Evolutionary conservation across 139 green algal species (phyloP), one percentile per base, ranked within the genome.

Genomic region (Mesostigma viride): DNA sequence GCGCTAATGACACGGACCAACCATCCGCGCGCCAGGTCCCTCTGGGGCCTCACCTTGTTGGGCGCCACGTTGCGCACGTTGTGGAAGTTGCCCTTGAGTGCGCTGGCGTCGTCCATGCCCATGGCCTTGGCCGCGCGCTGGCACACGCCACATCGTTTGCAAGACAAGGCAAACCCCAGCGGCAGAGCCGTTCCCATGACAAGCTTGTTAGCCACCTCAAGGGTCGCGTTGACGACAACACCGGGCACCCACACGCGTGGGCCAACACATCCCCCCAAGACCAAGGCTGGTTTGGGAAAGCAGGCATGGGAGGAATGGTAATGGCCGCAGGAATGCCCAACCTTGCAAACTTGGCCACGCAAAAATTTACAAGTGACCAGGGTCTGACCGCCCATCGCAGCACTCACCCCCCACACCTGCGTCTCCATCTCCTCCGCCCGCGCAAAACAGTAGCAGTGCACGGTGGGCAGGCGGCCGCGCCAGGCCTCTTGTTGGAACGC

Each of bases 361-460:
- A 28, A 4, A 36, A 48, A 32, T 40, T 2, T 5, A n/a, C n/a
- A 22, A 6, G 22, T 45, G 24, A 17, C 47, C n/a, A 64, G 0
- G 24, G 34, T 0, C 24, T 24, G 3, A 44, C 48, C 17, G 26
- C n/a, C 28, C 27, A 57, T 35, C 24, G 17, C 4, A 46, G 14
- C 60, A 35, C 63, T 22, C 20, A 71, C 65, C 65, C 31, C 14
- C 3, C 35, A 44, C 35, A 65, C 20, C 71, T 47, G 73, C 89
- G 86, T 86, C 78, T 56, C 66, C 30, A 71, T 82, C 70, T 95
- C 86, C 8, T 77, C 47, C 0, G 34, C 77, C 32, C 80, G 82
- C 36, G 78, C 70, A 72, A 98, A 98, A 24, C 84, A 88, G 82
- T 98, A 97, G 35, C 83, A 84, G 73, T 98, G 92, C 11, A 98